Percentiles rank a stretch among this genome's conserved stretches.
Evolutionary conservation across 805 yeast species (phyloP).

Genomic region (Suhomyces sp.): DNA sequence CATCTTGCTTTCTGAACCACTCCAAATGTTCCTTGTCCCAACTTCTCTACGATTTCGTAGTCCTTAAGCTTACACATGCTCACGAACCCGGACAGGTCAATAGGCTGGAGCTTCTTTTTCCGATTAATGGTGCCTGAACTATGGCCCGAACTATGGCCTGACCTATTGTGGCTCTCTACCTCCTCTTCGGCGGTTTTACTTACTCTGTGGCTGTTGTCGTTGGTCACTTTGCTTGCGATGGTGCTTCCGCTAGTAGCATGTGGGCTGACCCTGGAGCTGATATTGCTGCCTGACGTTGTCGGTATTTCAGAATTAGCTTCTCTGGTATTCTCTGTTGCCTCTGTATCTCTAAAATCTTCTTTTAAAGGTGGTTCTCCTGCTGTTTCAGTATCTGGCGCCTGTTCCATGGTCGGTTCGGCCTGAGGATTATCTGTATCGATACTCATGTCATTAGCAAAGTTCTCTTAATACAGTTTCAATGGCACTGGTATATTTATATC

Average conservation of each 20-base stretch:
- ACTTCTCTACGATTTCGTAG: slow-evolving; percentile 33
- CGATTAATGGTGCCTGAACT: neutral
- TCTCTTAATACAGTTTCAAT: neutral
- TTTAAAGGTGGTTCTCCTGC: neutral
- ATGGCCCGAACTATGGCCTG: neutral
- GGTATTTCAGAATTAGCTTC: neutral
- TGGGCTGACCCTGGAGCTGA: neutral
- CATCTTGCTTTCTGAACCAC: slow-evolving; percentile 79
- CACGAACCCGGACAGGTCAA: slow-evolving; percentile 14
- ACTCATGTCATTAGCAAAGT: neutral
- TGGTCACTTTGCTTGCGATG: neutral
- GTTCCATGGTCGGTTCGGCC: neutral
- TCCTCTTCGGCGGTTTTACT: neutral
- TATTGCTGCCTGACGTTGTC: neutral
- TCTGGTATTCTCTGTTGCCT: neutral
- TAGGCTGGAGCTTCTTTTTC: neutral
- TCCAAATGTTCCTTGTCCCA: slow-evolving; percentile 50
- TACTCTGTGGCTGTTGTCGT: neutral
- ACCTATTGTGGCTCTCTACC: neutral
- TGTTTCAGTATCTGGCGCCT: neutral
- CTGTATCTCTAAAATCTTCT: neutral
- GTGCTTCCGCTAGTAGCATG: neutral
- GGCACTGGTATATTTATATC: too few relatives aligned
- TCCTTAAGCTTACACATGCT: slow-evolving; percentile 32
- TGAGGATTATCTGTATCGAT: neutral